These are phyloP conservation scores for Daldinia eschscholtzii DNA, from an alignment of 2,329 filamentous ascomycete genomes.

Conservation along the genomic window DNA sequence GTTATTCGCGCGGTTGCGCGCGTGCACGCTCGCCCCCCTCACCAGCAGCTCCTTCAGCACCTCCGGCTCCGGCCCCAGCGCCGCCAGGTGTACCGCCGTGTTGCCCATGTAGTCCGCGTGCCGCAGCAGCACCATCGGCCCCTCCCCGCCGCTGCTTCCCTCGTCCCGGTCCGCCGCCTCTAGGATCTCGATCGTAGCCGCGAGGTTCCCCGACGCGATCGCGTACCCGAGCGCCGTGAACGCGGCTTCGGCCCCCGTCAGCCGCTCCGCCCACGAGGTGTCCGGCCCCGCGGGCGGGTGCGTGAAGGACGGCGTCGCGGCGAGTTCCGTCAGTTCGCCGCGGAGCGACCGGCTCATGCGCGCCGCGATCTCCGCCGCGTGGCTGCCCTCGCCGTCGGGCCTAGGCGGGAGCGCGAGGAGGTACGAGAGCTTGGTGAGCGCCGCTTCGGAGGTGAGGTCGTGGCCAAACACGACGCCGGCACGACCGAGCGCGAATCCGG, in stretches of 20 bases:
- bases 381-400: conserved; percentile 57
- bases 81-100: conserved; percentile 72
- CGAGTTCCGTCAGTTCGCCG: conserved; percentile 85
- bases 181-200: conserved; percentile 75
- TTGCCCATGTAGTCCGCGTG: conserved; percentile 86
- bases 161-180: conserved; percentile 74
- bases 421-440: conserved; percentile 90
- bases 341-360: conserved; percentile 81
- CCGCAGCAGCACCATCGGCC: conserved; percentile 72
- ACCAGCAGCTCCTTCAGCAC: conserved; percentile 71
- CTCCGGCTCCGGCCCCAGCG: conserved; percentile 64
- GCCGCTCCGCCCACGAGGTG: conserved; percentile 58
- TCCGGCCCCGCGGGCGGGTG: conserved; percentile 74
- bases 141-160: conserved; percentile 36
- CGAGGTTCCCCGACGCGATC: conserved; percentile 77
- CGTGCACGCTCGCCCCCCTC: conserved; percentile 75
- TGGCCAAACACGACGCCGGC: conserved; percentile 91
- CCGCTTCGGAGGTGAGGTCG: conserved; percentile 90
- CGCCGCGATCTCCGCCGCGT: conserved; percentile 73
- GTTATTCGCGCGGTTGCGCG: conserved; percentile 73
- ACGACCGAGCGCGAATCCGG: conserved; percentile 80
- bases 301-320: conserved; percentile 76
- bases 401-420: conserved; percentile 73
- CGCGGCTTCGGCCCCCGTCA: conserved; percentile 68
- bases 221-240: conserved; percentile 85